Evolutionary conservation across 164 flowering plant species (phyloP).

Genomic region (Cinnamomum chago): DNA sequence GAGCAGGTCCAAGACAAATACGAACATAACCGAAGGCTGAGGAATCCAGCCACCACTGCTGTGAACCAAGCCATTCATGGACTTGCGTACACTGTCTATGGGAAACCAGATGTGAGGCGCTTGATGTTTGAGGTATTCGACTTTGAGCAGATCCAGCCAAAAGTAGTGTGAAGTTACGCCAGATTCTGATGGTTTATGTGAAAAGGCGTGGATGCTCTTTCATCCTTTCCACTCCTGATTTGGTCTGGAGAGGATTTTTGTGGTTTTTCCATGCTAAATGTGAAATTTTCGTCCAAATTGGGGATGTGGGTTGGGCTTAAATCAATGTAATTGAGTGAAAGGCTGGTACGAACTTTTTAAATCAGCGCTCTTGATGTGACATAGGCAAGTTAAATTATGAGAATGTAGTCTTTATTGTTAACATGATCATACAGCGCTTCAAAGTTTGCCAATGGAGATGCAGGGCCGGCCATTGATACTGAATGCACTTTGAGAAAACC

Average conservation of each 20-base stretch:
- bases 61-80: conserved; percentile 96
- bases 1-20: conserved; percentile 79
- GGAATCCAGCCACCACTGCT: conserved; percentile 90
- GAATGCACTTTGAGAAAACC: too few species aligned
- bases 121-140: conserved; percentile 98
- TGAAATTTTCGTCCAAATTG: not conserved
- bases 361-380: not conserved
- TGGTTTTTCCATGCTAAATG: too few species aligned
- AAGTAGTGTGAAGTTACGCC: conserved; percentile 34
- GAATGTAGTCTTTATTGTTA: not conserved
- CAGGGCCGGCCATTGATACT: not conserved
- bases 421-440: not conserved
- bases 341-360: not conserved
- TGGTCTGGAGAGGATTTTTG: not conserved
- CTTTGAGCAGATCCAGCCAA: conserved; percentile 94
- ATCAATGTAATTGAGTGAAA: not conserved
- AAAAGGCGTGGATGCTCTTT: not conserved
- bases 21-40: conserved; percentile 74
- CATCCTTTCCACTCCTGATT: not conserved
- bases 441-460: not conserved
- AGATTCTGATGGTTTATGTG: not conserved
- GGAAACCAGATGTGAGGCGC: conserved; percentile 92
- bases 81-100: conserved; percentile 76
- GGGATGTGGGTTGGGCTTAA: not conserved
- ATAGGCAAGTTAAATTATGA: too few species aligned